A percentile compares a stretch with the other conserved stretches of the same genome.
Evolutionary conservation across 129 eudicot species (phyloP).

Genomic region (Ambrosia artemisiifolia): DNA sequence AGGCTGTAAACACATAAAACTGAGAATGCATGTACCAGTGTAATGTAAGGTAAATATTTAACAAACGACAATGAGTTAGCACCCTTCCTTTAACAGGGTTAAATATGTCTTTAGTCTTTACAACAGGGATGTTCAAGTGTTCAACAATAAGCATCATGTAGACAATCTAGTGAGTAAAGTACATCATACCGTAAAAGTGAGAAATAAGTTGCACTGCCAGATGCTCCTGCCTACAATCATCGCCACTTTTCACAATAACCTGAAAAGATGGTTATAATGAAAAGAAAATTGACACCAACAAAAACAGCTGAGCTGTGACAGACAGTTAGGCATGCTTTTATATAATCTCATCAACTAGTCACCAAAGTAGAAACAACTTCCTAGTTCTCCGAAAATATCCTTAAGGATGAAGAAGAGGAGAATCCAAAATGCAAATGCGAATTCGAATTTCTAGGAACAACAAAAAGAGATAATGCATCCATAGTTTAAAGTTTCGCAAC

Average conservation of each 20-base stretch:
- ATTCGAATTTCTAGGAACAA: neutral
- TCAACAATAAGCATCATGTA: constrained; percentile 22
- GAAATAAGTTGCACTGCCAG: constrained; percentile 97
- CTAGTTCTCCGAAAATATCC: too few species aligned
- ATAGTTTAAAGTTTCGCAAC: neutral
- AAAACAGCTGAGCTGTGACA: constrained; percentile 3
- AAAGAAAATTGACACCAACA: neutral
- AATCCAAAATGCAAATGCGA: neutral
- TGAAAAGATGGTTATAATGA: constrained; percentile 10
- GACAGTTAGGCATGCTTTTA: neutral
- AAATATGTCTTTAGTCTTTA: neutral
- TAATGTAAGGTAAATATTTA: neutral
- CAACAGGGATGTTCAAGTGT: neutral
- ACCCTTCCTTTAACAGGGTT: constrained; percentile 10
- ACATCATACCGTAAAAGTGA: constrained; percentile 84
- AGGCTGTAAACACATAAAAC: neutral
- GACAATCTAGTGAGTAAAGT: constrained; percentile 24
- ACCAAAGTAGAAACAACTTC: too few species aligned
- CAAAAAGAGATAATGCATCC: constrained; percentile 1
- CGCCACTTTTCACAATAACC: constrained; percentile 98
- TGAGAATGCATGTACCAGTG: neutral
- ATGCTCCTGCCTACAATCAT: constrained; percentile 99
- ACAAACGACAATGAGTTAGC: neutral
- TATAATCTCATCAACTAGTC: neutral
- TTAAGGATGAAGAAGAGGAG: neutral